Conservation (phyloP, 2,329 filamentous ascomycete genomes). For the Phaeophleospora eucalypticola region DNA sequence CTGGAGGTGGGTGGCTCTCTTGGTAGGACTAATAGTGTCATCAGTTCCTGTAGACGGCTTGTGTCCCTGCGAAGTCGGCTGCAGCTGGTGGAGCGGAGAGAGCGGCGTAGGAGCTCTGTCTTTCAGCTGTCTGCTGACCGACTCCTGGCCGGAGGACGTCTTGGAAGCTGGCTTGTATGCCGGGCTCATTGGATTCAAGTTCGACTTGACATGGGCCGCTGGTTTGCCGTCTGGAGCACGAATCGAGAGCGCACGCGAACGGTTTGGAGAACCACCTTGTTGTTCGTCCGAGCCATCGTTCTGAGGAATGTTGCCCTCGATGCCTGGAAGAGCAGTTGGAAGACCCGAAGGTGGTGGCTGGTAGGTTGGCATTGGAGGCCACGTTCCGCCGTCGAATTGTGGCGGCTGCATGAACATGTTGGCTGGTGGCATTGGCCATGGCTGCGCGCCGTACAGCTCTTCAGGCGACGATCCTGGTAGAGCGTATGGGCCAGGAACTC, state of each 20-base stretch:
- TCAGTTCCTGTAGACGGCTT: constrained; percentile 14
- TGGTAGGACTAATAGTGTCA: constrained; percentile 23
- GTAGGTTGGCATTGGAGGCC: constrained; percentile 15
- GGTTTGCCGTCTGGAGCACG: constrained; percentile 29
- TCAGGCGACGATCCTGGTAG: constrained; percentile 18
- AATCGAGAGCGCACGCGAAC: constrained; percentile 33
- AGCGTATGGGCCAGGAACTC: constrained; percentile 10
- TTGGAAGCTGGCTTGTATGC: constrained; percentile 31
- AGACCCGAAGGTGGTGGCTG: constrained; percentile 2
- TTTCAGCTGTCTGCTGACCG: constrained; percentile 3
- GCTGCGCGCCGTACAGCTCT: constrained; percentile 15
- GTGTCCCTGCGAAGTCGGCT: constrained; percentile 6
- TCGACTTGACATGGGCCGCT: constrained; percentile 25
- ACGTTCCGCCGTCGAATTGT: constrained; percentile 30
- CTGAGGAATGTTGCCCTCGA: constrained; percentile 20
- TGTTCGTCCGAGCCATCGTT: constrained; percentile 24
- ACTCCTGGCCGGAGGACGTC: background rate
- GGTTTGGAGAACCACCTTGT: constrained; percentile 20
- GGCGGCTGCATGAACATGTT: constrained; percentile 26
- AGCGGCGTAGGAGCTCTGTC: constrained; percentile 13
- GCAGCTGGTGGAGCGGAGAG: constrained; percentile 18
- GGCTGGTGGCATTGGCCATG: constrained; percentile 24
- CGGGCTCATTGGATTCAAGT: constrained; percentile 37
- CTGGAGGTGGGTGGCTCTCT: constrained; percentile 23
- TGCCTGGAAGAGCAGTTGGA: background rate